phyloP scores from a whole-genome alignment of 352 stramenopile species.

The Elongisporangium prolatum region DNA sequence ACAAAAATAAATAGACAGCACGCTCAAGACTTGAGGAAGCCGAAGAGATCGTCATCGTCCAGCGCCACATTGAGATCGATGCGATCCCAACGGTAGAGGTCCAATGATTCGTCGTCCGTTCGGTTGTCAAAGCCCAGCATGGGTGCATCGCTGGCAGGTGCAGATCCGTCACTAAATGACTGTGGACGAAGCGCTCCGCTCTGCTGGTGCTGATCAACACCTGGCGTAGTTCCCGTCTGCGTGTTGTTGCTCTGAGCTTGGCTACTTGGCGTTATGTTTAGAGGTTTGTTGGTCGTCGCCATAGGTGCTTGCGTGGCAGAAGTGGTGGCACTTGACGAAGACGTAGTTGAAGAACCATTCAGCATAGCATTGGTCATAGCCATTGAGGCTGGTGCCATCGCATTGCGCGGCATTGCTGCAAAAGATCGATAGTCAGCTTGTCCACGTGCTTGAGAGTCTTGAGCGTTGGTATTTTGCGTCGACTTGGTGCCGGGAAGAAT shows the following conservation, averaged over 20 bases:
- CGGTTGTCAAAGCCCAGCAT: conserved; percentile 11
- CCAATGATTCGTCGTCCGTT: conserved; percentile 48
- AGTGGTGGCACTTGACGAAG: neutral
- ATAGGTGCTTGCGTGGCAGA: neutral
- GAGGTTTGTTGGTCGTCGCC: neutral
- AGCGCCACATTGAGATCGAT: conserved; percentile 82
- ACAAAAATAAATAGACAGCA: neutral
- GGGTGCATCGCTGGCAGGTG: neutral
- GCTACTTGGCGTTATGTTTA: neutral
- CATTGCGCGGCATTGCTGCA: neutral
- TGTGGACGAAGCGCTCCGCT: conserved; percentile 13
- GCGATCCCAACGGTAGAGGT: conserved; percentile 75
- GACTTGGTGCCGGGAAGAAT: neutral
- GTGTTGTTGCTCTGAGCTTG: conserved; percentile 7
- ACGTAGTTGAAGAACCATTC: neutral
- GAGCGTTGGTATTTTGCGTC: neutral
- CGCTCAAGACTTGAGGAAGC: conserved; percentile 76
- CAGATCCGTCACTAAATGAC: neutral
- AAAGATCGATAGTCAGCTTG: neutral
- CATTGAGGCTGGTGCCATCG: neutral
- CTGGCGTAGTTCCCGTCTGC: neutral
- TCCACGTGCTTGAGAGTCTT: neutral
- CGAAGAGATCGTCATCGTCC: conserved; percentile 83
- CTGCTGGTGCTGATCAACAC: conserved; percentile 3
- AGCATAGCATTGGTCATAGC: neutral